These are phyloP conservation scores for Podospora appendiculata DNA, from an alignment of 495 filamentous ascomycete genomes.

Conservation along the genomic window DNA sequence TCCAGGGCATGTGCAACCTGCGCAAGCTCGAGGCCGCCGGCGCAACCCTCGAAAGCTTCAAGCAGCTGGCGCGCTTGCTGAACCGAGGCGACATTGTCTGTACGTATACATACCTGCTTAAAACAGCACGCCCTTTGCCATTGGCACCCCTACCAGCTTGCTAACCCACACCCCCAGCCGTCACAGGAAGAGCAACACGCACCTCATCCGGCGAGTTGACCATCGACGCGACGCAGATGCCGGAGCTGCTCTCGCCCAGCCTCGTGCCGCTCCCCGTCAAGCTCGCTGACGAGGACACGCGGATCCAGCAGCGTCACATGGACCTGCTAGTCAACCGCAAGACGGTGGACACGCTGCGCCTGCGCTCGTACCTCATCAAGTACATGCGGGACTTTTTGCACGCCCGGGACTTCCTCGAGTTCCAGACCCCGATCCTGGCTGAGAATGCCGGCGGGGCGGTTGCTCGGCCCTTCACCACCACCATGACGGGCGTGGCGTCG, in stretches of 20 bases:
- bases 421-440: conserved; percentile 82
- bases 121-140: no score
- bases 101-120: conserved; percentile 3
- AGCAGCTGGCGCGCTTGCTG: conserved; percentile 47
- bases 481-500: conserved; percentile 60
- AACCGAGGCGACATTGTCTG: conserved; percentile 70
- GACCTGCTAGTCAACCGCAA: conserved; percentile 68
- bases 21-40: conserved; percentile 38
- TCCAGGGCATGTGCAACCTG: conserved; percentile 70
- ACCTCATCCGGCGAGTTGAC: conserved; percentile 70
- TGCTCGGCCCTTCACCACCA: conserved; percentile 77
- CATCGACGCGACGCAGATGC: conserved; percentile 56
- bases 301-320: conserved; percentile 63
- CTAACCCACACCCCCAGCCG: conserved; percentile 27
- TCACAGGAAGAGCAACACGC: conserved; percentile 65
- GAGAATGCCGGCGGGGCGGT: conserved; percentile 70
- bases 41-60: conserved; percentile 37
- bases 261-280: conserved; percentile 64
- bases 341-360: conserved; percentile 57
- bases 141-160: no score
- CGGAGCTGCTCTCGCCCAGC: conserved; percentile 65
- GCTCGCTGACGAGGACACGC: conserved; percentile 56
- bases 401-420: conserved; percentile 66
- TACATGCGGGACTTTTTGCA: conserved; percentile 67
- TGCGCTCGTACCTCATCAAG: conserved; percentile 68